Conservation (phyloP, 2,329 filamentous ascomycete genomes). For the Fusarium globosum region DNA sequence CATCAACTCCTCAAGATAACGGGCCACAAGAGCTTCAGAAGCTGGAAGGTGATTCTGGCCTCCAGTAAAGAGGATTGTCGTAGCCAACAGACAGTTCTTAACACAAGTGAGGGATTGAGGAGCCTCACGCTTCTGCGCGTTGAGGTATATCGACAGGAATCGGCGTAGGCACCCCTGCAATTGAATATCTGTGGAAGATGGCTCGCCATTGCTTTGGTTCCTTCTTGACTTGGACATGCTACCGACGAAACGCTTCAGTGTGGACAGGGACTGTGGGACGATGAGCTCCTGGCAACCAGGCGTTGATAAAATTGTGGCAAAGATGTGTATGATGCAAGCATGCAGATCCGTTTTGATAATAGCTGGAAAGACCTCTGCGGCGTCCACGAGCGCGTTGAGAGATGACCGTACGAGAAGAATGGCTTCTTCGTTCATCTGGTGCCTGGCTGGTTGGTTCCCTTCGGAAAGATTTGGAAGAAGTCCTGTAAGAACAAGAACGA, state of each 20-base stretch:
- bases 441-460: conserved; percentile 71
- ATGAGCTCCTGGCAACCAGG: conserved; percentile 86
- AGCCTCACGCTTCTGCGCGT: conserved; percentile 78
- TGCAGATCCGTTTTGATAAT: conserved; percentile 97
- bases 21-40: conserved; percentile 77
- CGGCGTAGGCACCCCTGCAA: conserved; percentile 84
- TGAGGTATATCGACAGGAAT: conserved; percentile 82
- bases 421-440: conserved; percentile 88
- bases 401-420: conserved; percentile 82
- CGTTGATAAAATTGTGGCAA: conserved; percentile 90
- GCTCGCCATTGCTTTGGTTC: conserved; percentile 50
- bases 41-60: conserved; percentile 79
- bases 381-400: conserved; percentile 89
- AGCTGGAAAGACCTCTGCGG: conserved; percentile 92
- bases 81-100: conserved; percentile 90
- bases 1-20: conserved; percentile 82
- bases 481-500: conserved; percentile 90
- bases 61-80: conserved; percentile 88
- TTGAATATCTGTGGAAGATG: conserved; percentile 71
- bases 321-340: conserved; percentile 96
- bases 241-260: conserved; percentile 89
- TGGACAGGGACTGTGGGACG: conserved; percentile 88
- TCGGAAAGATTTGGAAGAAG: conserved; percentile 85
- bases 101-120: conserved; percentile 86
- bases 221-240: conserved; percentile 70